These are phyloP conservation scores for Phallus indusiatus DNA, from an alignment of 768 basidiomycete genomes.

Conservation along the genomic window DNA sequence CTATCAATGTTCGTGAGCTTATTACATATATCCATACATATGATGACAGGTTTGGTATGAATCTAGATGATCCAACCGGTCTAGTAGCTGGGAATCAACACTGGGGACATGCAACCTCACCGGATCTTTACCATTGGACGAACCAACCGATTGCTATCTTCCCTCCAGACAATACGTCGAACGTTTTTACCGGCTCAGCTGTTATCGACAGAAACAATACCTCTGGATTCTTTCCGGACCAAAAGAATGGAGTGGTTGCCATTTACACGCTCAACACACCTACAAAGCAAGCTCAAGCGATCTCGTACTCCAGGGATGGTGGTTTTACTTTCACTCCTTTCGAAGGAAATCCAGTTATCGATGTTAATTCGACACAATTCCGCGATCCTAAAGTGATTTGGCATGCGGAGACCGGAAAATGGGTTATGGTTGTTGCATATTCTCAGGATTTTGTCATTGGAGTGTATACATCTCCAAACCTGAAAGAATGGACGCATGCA, in stretches of 20 bases:
- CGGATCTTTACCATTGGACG: slow-evolving; percentile 20
- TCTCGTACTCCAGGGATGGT: slow-evolving; percentile 19
- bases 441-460: slow-evolving; percentile 15
- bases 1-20: slow-evolving; percentile 16
- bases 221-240: slow-evolving; percentile 18
- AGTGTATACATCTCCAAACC: slow-evolving; percentile 18
- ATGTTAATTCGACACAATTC: slow-evolving; percentile 16
- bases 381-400: slow-evolving; percentile 22
- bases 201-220: slow-evolving; percentile 22
- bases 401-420: slow-evolving; percentile 13
- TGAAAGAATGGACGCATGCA: slow-evolving; percentile 15
- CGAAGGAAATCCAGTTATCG: slow-evolving; percentile 18
- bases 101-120: slow-evolving; percentile 23
- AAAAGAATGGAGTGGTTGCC: slow-evolving; percentile 17
- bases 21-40: not conserved
- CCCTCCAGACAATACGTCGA: slow-evolving; percentile 13
- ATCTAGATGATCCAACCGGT: slow-evolving; percentile 11
- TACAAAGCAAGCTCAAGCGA: slow-evolving; percentile 14
- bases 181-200: slow-evolving; percentile 17
- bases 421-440: slow-evolving; percentile 20
- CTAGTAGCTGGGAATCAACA: slow-evolving; percentile 20
- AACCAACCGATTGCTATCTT: slow-evolving; percentile 21
- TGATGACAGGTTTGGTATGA: not conserved
- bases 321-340: slow-evolving; percentile 18
- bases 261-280: slow-evolving; percentile 21